These are phyloP conservation scores for Cupressus sempervirens DNA, from an alignment of 75 land plant species.

Conservation along the genomic window DNA sequence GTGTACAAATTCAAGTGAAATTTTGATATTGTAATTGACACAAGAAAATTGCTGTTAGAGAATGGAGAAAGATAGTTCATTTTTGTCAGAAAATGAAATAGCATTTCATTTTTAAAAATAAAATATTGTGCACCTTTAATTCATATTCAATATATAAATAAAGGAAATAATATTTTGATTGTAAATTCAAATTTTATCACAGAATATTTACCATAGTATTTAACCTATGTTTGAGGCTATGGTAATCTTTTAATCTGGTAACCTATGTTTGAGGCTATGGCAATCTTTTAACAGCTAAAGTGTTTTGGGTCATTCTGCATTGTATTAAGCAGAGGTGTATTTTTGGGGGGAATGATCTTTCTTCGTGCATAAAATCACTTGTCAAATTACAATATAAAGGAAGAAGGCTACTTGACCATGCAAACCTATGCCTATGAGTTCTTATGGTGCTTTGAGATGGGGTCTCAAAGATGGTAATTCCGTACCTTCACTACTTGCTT, in stretches of 20 bases:
- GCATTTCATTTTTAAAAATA: background rate
- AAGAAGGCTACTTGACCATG: no score
- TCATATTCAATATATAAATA: background rate
- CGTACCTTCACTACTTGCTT: no score
- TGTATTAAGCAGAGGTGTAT: background rate
- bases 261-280: background rate
- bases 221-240: background rate
- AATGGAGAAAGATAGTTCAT: background rate
- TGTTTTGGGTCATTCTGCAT: no score
- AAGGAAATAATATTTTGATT: background rate
- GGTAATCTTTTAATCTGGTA: background rate
- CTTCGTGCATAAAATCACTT: background rate
- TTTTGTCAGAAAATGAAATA: background rate
- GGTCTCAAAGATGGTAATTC: no score
- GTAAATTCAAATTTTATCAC: background rate
- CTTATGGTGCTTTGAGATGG: no score
- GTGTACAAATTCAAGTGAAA: slow-evolving; percentile 1
- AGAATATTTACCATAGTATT: background rate
- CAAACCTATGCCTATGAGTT: no score
- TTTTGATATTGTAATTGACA: background rate
- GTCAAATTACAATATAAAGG: background rate
- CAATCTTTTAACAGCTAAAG: background rate
- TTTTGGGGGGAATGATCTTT: background rate
- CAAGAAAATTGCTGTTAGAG: background rate
- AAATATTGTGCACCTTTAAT: background rate